Conservation (phyloP, 1,284 basidiomycete species). For the Chiua sp. region DNA sequence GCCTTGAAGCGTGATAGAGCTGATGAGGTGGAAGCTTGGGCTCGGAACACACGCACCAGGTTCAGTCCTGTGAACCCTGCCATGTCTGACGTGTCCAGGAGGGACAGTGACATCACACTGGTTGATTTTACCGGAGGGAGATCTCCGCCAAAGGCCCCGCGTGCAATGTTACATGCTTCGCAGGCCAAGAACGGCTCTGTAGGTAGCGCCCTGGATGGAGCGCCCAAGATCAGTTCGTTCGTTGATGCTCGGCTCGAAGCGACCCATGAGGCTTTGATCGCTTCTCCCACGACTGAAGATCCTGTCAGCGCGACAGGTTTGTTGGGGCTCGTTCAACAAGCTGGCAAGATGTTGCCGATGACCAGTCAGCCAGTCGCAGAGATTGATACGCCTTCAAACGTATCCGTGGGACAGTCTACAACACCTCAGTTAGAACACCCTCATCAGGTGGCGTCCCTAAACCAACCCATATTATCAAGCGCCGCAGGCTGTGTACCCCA, state of each 20-base stretch:
- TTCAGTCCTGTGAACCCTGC: conserved; percentile 15
- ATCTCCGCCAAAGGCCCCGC: conserved; percentile 29
- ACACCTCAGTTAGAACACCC: conserved; percentile 1
- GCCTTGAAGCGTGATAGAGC: conserved; percentile 18
- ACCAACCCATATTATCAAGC: background rate
- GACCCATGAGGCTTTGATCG: background rate
- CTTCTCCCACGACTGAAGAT: conserved; percentile 10
- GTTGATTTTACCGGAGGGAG: conserved; percentile 20
- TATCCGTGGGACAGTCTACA: conserved; percentile 1
- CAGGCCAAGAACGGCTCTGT: no score
- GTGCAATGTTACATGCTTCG: conserved; percentile 23
- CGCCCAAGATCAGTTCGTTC: background rate
- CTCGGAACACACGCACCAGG: conserved; percentile 21
- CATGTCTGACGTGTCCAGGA: conserved; percentile 20
- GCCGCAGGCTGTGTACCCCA: conserved; percentile 15
- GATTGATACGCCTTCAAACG: background rate
- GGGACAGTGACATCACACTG: conserved; percentile 33
- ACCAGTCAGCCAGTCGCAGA: conserved; percentile 1
- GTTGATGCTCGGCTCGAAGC: background rate
- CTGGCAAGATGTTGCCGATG: conserved; percentile 6
- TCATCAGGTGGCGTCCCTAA: background rate
- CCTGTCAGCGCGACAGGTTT: background rate
- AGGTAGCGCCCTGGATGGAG: no score
- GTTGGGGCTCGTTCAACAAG: conserved; percentile 9
- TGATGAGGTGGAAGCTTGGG: conserved; percentile 18